These are phyloP conservation scores for Sanghuangporus weigelae DNA, from an alignment of 1,284 basidiomycete species.

Conservation along the genomic window DNA sequence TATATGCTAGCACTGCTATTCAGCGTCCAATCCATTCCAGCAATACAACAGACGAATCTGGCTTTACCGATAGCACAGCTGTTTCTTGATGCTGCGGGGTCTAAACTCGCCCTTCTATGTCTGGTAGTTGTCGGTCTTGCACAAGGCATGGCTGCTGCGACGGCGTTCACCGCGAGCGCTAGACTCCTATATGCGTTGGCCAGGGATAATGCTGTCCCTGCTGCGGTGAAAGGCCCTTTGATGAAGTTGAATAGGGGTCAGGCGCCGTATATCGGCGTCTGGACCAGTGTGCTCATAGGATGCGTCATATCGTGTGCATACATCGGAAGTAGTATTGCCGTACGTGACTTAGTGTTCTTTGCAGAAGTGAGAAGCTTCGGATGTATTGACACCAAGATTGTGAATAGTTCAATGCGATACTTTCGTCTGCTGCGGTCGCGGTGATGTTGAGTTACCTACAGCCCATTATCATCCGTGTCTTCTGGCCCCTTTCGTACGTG, in stretches of 20 bases:
- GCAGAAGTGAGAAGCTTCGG: neutral
- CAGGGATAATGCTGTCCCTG: constrained; percentile 46
- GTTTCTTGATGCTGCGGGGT: constrained; percentile 50
- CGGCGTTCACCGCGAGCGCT: constrained; percentile 57
- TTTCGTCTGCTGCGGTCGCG: constrained; percentile 51
- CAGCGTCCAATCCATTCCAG: constrained; percentile 48
- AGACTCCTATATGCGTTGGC: constrained; percentile 53
- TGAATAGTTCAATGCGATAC: constrained; percentile 49
- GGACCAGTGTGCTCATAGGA: constrained; percentile 48
- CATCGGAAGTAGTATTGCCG: constrained; percentile 50
- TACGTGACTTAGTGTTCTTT: constrained; percentile 26
- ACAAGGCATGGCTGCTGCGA: constrained; percentile 53
- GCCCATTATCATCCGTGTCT: constrained; percentile 53
- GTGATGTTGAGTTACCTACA: constrained; percentile 57
- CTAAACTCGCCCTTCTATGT: constrained; percentile 44
- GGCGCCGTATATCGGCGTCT: constrained; percentile 52
- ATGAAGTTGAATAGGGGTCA: constrained; percentile 49
- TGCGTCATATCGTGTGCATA: constrained; percentile 55
- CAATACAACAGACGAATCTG: constrained; percentile 43
- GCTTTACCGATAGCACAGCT: constrained; percentile 57
- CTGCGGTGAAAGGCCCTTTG: constrained; percentile 34
- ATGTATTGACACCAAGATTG: neutral
- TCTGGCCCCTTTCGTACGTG: constrained; percentile 50
- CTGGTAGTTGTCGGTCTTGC: constrained; percentile 44
- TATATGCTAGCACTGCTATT: constrained; percentile 60